Evolutionary conservation across 2,329 filamentous ascomycete genomes (phyloP), one percentile per base, ranked within the genome.

Genomic region (Talaromyces sp.): DNA sequence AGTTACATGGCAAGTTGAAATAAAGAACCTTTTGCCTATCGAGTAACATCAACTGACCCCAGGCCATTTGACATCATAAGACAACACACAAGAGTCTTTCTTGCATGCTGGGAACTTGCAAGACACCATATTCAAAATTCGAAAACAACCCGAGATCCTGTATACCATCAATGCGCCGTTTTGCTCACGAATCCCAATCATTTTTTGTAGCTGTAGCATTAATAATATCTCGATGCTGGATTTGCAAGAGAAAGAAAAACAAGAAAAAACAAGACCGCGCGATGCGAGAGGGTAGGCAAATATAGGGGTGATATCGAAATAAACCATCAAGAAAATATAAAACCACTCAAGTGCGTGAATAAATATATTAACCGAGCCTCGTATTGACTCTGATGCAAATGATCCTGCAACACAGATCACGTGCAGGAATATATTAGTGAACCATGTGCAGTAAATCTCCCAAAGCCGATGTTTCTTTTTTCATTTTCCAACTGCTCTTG

Each of bases 401-500:
- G 9, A 22, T 13, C 5, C 19, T 44, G 11, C 17, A 44, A 47
- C 5, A 47, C 19, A 15, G 19, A 15, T 19, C 1, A 7, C 11
- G 19, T 25, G 44, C 8, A 53, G 49, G 27, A 32, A 53, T 53
- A 53, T 53, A 51, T 57, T 53, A 63, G 47, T 61, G 71, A 63
- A 73, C 74, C 27, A 69, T 73, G 57, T 73, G 73, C 57, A 77
- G 62, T 28, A 78, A 64, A 63, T 77, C 75, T 10, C 73, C 72
- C 56, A 77, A 68, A 19, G 67, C 67, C 3, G 71, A 69, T 3
- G 68, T 71, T 36, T 69, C 73, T 63, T 75, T 78, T 64, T 78
- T 79, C 62, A 78, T 63, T 57, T 77, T 78, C 78, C 79, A 80
- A 62, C 68, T 73, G 65, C 68, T 78, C 70, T 78, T 79, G 69